These are phyloP conservation scores for Nemania sp. DNA, from an alignment of 2,329 filamentous ascomycete genomes.

Conservation along the genomic window DNA sequence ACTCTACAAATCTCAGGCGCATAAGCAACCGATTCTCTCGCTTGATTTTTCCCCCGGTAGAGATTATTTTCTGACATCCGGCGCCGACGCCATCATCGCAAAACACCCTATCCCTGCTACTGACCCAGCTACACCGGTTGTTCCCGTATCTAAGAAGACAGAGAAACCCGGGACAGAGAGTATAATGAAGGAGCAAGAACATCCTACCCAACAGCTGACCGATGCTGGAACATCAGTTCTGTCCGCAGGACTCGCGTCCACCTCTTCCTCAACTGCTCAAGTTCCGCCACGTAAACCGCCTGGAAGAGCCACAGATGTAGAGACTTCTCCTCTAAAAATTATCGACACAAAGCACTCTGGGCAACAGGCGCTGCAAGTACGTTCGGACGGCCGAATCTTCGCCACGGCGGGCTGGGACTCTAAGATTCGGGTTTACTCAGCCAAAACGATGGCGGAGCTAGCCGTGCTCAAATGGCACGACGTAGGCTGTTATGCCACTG, in stretches of 20 bases:
- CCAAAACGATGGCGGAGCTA: constrained; percentile 79
- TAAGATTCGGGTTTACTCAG: constrained; percentile 77
- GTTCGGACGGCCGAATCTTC: constrained; percentile 80
- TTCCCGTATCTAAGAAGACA: constrained; percentile 3
- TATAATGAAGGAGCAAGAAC: neutral
- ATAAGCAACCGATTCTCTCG: constrained; percentile 82
- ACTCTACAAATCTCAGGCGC: constrained; percentile 67
- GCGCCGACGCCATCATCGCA: constrained; percentile 77
- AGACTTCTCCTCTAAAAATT: constrained; percentile 58
- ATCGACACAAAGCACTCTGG: constrained; percentile 85
- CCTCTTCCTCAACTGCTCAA: constrained; percentile 15
- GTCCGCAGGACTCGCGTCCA: constrained; percentile 27
- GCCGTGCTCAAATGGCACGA: constrained; percentile 95
- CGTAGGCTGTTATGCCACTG: constrained; percentile 80
- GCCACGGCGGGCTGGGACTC: constrained; percentile 94
- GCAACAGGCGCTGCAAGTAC: constrained; percentile 77
- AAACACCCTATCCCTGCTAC: constrained; percentile 68
- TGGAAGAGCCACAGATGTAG: constrained; percentile 18
- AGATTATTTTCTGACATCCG: constrained; percentile 74
- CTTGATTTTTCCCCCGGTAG: constrained; percentile 57
- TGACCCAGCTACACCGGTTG: constrained; percentile 8
- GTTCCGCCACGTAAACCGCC: constrained; percentile 15
- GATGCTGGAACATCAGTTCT: neutral
- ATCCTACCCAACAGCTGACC: neutral
- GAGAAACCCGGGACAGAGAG: neutral